phyloP scores from a whole-genome alignment of 2,329 filamentous ascomycete species.

The Colletotrichum scovillei region DNA sequence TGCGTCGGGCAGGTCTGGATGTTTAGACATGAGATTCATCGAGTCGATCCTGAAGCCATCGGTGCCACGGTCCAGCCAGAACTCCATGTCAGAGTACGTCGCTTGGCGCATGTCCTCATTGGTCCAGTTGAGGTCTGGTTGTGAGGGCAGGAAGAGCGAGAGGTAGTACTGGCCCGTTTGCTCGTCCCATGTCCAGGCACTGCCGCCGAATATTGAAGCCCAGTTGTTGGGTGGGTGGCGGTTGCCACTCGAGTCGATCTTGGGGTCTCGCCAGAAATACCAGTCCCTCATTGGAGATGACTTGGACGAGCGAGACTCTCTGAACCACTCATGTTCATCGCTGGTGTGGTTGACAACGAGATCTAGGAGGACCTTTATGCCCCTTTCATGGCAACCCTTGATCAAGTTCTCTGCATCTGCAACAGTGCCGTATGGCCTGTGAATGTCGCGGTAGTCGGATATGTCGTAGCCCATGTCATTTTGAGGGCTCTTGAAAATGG shows the following conservation, averaged over 20 bases:
- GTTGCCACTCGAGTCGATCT: constrained; percentile 47
- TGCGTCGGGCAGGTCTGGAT: constrained; percentile 59
- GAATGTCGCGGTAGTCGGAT: constrained; percentile 61
- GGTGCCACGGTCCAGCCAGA: constrained; percentile 73
- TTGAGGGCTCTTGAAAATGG: constrained; percentile 55
- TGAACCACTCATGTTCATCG: constrained; percentile 61
- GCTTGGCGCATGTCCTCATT: constrained; percentile 67
- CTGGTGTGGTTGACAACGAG: constrained; percentile 47
- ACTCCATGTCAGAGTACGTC: constrained; percentile 70
- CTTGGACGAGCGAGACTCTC: constrained; percentile 62
- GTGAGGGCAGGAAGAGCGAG: constrained; percentile 69
- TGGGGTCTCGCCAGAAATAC: constrained; percentile 65
- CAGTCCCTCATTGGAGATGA: constrained; percentile 63
- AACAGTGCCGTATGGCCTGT: constrained; percentile 70
- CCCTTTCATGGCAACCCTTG: constrained; percentile 61
- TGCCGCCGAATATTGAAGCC: constrained; percentile 51
- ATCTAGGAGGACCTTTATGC: constrained; percentile 41
- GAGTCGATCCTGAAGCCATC: constrained; percentile 69
- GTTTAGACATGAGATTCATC: constrained; percentile 67
- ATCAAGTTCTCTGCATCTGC: constrained; percentile 73
- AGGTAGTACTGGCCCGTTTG: constrained; percentile 57
- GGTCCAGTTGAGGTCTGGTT: constrained; percentile 78
- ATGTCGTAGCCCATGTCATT: constrained; percentile 76
- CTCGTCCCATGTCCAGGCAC: constrained; percentile 48
- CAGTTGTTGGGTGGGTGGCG: constrained; percentile 57